Evolutionary conservation across 192 early-diverging fungal genomes (phyloP).

Genomic region (Coemansia sp.): DNA sequence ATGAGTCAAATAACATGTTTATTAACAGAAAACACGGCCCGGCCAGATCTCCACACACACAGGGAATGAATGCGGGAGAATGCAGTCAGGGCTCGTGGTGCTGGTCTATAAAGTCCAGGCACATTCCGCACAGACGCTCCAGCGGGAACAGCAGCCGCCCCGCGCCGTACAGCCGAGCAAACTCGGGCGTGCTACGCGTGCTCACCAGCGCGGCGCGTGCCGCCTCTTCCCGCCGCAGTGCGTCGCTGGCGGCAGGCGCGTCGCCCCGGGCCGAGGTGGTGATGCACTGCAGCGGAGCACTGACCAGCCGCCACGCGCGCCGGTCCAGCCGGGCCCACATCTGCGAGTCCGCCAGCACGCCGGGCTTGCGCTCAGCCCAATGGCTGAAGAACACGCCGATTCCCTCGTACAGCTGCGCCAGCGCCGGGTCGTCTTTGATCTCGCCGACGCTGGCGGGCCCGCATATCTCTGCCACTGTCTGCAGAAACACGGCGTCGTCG

Average conservation of each 20-base stretch:
- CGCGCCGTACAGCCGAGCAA: slow-evolving; percentile 32
- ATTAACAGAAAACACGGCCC: no score
- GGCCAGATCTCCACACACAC: neutral
- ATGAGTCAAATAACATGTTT: neutral
- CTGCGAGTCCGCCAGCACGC: slow-evolving; percentile 29
- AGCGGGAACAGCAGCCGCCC: slow-evolving; percentile 45
- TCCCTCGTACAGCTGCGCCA: slow-evolving; percentile 48
- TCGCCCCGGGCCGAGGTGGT: slow-evolving; percentile 7
- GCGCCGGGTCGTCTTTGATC: slow-evolving; percentile 39
- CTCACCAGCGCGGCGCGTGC: slow-evolving; percentile 34
- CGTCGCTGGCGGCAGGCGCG: slow-evolving; percentile 2
- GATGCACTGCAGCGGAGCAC: slow-evolving; percentile 35
- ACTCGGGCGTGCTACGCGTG: slow-evolving; percentile 31
- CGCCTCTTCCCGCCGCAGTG: slow-evolving; percentile 21
- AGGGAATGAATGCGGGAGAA: neutral
- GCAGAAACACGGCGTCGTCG: slow-evolving; percentile 35
- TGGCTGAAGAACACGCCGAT: slow-evolving; percentile 51
- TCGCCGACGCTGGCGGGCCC: slow-evolving; percentile 34
- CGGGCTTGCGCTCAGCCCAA: slow-evolving; percentile 39
- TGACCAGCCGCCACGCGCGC: slow-evolving; percentile 33
- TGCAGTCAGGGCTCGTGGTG: slow-evolving; percentile 6
- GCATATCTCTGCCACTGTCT: slow-evolving; percentile 35
- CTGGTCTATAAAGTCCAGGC: slow-evolving; percentile 40
- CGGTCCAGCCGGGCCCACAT: slow-evolving; percentile 40
- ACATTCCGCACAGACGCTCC: slow-evolving; percentile 25